Evolutionary conservation across 2,329 filamentous ascomycete species (phyloP).

Genomic region (Colletotrichum sp.): DNA sequence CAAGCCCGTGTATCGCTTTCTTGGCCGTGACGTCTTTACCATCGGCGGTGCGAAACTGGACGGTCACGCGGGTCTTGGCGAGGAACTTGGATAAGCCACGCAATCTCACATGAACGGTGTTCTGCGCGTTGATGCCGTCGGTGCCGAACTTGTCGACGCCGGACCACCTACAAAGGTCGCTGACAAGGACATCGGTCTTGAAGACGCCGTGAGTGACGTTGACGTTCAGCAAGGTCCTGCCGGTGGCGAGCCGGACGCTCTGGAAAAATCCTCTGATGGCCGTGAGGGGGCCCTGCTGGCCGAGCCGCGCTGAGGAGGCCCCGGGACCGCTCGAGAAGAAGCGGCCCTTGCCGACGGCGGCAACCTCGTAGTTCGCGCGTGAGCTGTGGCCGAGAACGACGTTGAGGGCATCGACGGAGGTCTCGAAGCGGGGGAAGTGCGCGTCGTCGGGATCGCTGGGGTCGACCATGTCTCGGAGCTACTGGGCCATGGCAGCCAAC

Average conservation of each 20-base stretch:
- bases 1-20: slow-evolving; percentile 29
- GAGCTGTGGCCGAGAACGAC: slow-evolving; percentile 52
- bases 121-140: not conserved
- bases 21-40: slow-evolving; percentile 18
- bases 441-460: slow-evolving; percentile 31
- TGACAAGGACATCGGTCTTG: slow-evolving; percentile 39
- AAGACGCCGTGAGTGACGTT: slow-evolving; percentile 62
- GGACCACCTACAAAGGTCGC: slow-evolving; percentile 13
- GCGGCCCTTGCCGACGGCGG: slow-evolving; percentile 49
- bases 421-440: slow-evolving; percentile 51
- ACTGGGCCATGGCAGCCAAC: slow-evolving; percentile 44
- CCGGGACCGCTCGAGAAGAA: slow-evolving; percentile 47
- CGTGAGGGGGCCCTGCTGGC: slow-evolving; percentile 32
- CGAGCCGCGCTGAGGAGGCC: slow-evolving; percentile 30
- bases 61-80: slow-evolving; percentile 40
- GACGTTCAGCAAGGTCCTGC: slow-evolving; percentile 56
- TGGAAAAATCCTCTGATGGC: slow-evolving; percentile 53
- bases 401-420: slow-evolving; percentile 55
- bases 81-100: slow-evolving; percentile 39
- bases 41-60: slow-evolving; percentile 30
- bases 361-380: slow-evolving; percentile 36
- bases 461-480: slow-evolving; percentile 46
- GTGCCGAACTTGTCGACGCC: not conserved
- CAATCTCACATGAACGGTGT: slow-evolving; percentile 14
- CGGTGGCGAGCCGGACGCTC: slow-evolving; percentile 55